Evolutionary conservation across 345 rosid species (phyloP).

Genomic region (Eucalyptus camaldulensis): DNA sequence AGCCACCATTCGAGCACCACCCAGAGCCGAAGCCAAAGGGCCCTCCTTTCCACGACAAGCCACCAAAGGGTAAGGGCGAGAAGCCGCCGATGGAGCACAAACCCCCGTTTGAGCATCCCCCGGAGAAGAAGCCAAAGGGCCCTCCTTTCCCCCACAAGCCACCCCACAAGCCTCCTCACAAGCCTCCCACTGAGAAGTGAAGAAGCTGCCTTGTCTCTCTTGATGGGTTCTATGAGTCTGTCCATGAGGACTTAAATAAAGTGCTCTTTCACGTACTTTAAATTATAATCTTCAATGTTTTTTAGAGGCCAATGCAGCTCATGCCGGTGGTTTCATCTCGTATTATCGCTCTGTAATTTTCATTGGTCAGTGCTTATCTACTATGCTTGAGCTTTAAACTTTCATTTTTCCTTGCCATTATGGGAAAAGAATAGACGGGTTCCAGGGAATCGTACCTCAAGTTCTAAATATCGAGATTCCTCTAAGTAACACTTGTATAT

Average conservation of each 20-base stretch:
- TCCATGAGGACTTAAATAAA: neutral
- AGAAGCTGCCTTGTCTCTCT: neutral
- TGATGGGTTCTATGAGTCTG: neutral
- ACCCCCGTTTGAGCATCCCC: neutral
- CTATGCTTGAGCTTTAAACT: neutral
- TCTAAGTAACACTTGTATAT: neutral
- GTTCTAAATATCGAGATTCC: neutral
- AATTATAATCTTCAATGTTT: neutral
- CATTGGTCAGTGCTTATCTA: neutral
- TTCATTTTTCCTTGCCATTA: neutral
- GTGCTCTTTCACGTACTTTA: neutral
- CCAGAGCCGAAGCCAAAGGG: neutral
- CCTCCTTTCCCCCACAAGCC: neutral
- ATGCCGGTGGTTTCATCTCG: neutral
- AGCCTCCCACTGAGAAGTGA: neutral
- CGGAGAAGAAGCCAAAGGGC: constrained; percentile 4
- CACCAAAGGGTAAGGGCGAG: neutral
- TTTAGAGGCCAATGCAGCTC: neutral
- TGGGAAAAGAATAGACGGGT: neutral
- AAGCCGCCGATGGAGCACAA: neutral
- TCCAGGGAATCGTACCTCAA: neutral
- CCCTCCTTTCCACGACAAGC: neutral
- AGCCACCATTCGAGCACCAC: neutral
- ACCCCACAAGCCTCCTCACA: neutral
- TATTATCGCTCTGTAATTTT: neutral